Conservation (phyloP, 345 rosid species). For the Mercurialis annua region DNA sequence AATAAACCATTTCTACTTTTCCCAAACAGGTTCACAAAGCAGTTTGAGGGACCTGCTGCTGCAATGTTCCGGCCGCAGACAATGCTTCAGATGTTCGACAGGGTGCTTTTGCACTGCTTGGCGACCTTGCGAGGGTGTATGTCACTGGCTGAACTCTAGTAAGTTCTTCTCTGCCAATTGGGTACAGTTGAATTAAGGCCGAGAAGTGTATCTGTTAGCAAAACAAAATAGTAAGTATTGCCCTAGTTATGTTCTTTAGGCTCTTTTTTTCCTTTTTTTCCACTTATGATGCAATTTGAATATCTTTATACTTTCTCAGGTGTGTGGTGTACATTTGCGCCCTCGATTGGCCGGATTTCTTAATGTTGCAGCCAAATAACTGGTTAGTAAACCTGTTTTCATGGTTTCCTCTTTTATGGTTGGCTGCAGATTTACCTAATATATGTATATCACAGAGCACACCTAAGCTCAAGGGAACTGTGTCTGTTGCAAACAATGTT, state of each 20-base stretch:
- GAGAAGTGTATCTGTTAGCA: neutral
- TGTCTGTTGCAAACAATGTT: conserved; percentile 95
- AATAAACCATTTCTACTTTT: too few species aligned
- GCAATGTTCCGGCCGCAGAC: conserved; percentile 84
- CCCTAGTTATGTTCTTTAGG: conserved; percentile 4
- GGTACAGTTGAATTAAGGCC: conserved; percentile 8
- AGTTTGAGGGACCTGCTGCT: conserved; percentile 90
- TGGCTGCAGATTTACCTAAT: conserved; percentile 6
- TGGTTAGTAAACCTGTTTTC: conserved; percentile 39
- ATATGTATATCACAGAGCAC: conserved; percentile 47
- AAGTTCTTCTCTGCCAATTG: neutral
- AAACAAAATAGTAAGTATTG: conserved; percentile 3
- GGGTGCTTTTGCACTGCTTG: conserved; percentile 86
- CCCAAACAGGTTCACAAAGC: too few species aligned
- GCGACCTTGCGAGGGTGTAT: conserved; percentile 78
- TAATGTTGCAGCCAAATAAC: conserved; percentile 26
- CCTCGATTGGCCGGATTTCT: conserved; percentile 28
- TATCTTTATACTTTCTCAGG: conserved; percentile 27
- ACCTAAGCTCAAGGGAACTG: conserved; percentile 57
- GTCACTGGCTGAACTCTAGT: conserved; percentile 19
- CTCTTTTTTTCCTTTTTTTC: conserved; percentile 6
- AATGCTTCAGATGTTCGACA: conserved; percentile 73
- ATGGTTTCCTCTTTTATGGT: conserved; percentile 10
- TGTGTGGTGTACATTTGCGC: conserved; percentile 26
- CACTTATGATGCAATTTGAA: neutral